phyloP scores from a whole-genome alignment of 768 basidiomycete species.

The Tulasnella calospora region DNA sequence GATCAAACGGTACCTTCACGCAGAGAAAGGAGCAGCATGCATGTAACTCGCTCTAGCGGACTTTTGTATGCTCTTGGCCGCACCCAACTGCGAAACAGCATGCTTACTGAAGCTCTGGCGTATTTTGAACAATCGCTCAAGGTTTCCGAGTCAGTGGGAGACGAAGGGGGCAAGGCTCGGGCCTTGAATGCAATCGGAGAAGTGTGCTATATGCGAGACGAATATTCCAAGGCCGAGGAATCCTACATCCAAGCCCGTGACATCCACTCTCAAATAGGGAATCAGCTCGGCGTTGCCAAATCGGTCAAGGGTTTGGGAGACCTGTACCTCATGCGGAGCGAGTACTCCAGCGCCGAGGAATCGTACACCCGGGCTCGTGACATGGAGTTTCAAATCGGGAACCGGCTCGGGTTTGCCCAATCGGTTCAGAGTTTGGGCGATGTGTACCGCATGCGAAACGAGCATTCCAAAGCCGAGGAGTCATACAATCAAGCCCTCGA shows the following conservation, averaged over 20 bases:
- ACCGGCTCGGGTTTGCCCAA: too few relatives aligned
- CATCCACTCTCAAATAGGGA: background rate
- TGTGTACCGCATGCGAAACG: too few relatives aligned
- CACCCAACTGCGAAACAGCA: background rate
- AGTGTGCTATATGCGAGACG: background rate
- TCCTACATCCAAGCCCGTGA: background rate
- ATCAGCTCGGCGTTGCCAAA: background rate
- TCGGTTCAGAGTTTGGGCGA: too few relatives aligned
- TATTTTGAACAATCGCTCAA: background rate
- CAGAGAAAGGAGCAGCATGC: background rate
- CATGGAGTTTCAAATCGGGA: too few relatives aligned
- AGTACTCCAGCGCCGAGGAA: too few relatives aligned
- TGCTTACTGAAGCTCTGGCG: background rate
- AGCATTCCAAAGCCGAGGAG: too few relatives aligned
- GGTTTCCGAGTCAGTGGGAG: background rate
- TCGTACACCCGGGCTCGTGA: too few relatives aligned
- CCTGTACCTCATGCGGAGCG: too few relatives aligned
- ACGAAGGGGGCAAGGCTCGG: background rate
- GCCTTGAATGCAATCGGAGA: background rate
- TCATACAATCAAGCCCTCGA: too few relatives aligned
- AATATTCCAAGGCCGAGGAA: background rate
- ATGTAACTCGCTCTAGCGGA: background rate
- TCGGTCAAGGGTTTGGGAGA: background rate
- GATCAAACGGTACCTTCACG: background rate
- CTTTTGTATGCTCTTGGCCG: background rate